Conservation (phyloP, 2,329 filamentous ascomycete genomes). For the Phaeophleospora eucalypticola region DNA sequence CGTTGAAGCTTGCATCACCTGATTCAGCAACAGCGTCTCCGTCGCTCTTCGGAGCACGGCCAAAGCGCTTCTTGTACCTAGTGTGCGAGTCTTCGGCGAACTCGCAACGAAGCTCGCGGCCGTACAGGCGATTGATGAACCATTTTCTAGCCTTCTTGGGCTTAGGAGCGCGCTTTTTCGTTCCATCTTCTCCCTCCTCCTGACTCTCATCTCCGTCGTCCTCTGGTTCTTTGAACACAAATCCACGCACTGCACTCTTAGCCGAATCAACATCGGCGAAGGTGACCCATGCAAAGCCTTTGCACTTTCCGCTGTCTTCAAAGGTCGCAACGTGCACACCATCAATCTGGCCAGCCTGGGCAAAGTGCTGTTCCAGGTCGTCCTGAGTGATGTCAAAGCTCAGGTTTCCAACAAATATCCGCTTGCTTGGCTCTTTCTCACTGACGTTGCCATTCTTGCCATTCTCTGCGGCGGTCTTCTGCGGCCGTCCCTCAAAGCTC, state of each 20-base stretch:
- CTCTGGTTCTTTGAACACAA: conserved; percentile 62
- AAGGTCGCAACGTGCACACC: conserved; percentile 90
- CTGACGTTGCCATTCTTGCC: conserved; percentile 28
- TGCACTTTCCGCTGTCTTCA: conserved; percentile 95
- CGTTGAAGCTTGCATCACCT: conserved; percentile 23
- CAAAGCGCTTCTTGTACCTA: conserved; percentile 90
- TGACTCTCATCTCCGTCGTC: conserved; percentile 48
- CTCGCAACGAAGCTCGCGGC: conserved; percentile 79
- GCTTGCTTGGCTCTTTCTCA: conserved; percentile 65
- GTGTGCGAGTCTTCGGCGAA: conserved; percentile 87
- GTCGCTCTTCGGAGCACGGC: conserved; percentile 7
- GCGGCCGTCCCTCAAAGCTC: conserved; percentile 83
- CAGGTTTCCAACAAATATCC: conserved; percentile 71
- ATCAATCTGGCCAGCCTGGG: conserved; percentile 75
- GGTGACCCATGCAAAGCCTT: conserved; percentile 92
- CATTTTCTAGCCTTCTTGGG: conserved; percentile 55
- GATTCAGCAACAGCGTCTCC: conserved; percentile 19
- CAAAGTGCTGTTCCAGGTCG: conserved; percentile 74
- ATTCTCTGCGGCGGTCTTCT: conserved; percentile 41
- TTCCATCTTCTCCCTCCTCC: conserved; percentile 36
- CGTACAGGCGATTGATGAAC: conserved; percentile 81
- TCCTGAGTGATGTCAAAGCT: conserved; percentile 62
- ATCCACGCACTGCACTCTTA: conserved; percentile 74
- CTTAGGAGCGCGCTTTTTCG: conserved; percentile 37
- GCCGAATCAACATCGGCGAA: conserved; percentile 77